A percentile compares a stretch with the other conserved stretches of the same genome.
Evolutionary conservation across 352 stramenopile species (phyloP).

Genomic region (Globisporangium paddicum): DNA sequence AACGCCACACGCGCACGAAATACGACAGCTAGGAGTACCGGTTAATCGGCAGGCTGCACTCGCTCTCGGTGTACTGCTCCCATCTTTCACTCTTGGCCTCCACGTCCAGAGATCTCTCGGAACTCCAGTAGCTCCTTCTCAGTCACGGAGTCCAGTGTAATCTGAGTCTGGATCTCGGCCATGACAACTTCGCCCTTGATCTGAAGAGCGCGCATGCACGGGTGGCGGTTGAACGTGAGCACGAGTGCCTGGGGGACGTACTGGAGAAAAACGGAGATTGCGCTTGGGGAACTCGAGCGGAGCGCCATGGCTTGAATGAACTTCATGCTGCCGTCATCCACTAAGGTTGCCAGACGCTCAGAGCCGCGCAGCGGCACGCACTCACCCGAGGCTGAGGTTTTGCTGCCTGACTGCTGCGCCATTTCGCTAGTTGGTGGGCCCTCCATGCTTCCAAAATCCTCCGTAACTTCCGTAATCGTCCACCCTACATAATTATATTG

Average conservation of each 20-base stretch:
- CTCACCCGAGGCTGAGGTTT: too few relatives aligned
- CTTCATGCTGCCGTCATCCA: neutral
- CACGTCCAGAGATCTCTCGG: too few relatives aligned
- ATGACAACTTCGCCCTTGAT: conserved; percentile 17
- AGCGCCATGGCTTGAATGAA: conserved; percentile 15
- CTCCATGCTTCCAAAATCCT: too few relatives aligned
- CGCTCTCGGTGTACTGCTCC: conserved; percentile 6
- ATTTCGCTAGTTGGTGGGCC: too few relatives aligned
- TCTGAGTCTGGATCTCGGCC: conserved; percentile 23
- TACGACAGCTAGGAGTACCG: conserved; percentile 3
- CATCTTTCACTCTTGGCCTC: too few relatives aligned
- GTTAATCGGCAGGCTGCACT: conserved; percentile 5
- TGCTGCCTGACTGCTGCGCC: too few relatives aligned
- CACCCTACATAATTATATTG: too few relatives aligned
- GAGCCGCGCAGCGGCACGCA: neutral
- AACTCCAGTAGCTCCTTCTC: too few relatives aligned
- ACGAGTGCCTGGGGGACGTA: conserved; percentile 19
- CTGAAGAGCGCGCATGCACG: conserved; percentile 27
- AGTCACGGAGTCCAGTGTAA: too few relatives aligned
- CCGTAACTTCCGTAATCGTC: too few relatives aligned
- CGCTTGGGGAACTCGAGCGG: too few relatives aligned
- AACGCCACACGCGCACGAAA: conserved; percentile 6
- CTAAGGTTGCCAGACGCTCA: neutral
- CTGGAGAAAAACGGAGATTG: too few relatives aligned
- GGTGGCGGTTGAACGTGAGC: conserved; percentile 34